These are phyloP conservation scores for Phoenix roebelenii DNA, from an alignment of 176 grass and related monocot genomes.

Conservation along the genomic window DNA sequence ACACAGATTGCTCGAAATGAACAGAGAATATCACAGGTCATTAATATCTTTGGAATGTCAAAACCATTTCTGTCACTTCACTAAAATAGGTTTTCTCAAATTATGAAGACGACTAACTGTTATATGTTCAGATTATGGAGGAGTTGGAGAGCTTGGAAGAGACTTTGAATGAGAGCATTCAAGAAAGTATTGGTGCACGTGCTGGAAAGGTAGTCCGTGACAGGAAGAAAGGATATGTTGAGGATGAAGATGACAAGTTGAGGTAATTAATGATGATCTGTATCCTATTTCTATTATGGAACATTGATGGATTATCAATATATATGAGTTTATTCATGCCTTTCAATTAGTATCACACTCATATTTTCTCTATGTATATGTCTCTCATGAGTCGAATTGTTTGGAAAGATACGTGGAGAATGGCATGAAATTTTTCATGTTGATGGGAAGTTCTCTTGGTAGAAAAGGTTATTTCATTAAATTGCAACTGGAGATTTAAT, in stretches of 20 bases:
- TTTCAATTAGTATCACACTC: no score
- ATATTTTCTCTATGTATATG: no score
- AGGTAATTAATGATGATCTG: constrained; percentile 38
- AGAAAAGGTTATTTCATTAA: no score
- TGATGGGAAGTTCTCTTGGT: no score
- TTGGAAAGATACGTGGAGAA: no score
- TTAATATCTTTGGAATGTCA: constrained; percentile 1
- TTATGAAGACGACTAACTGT: constrained; percentile 16
- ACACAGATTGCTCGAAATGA: constrained; percentile 99
- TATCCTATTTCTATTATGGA: no score
- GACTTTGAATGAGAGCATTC: constrained; percentile 97
- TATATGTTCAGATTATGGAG: constrained; percentile 71
- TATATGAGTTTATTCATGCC: no score
- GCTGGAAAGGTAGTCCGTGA: constrained; percentile 37
- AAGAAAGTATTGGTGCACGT: constrained; percentile 88
- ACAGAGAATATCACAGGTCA: constrained; percentile 79
- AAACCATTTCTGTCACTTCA: background rate
- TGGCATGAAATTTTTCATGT: no score
- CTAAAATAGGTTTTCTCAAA: background rate
- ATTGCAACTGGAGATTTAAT: no score
- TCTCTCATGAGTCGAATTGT: no score
- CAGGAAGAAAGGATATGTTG: constrained; percentile 53
- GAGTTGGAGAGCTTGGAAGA: constrained; percentile 95
- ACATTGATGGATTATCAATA: no score
- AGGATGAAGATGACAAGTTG: constrained; percentile 57